Evolutionary conservation across 177 flowering plant genomes (phyloP), one percentile per base, ranked within the genome.

Genomic region (Tripterygium wilfordii): DNA sequence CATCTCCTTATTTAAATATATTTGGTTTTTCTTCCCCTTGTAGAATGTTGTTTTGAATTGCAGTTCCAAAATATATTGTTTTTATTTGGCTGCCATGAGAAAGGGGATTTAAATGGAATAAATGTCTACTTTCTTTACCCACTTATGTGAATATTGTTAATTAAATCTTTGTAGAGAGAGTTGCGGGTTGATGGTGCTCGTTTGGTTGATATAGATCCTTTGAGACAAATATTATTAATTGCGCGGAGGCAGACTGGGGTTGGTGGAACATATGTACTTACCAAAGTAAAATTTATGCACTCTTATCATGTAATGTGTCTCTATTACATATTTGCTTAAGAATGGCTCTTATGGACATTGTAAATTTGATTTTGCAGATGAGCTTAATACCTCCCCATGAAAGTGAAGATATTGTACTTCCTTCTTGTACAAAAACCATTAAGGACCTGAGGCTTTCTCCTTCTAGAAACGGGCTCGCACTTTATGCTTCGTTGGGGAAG

Each of bases 401-500:
- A 31, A 71, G 44, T 45, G 86, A 88, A 51, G 69, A 74, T 57
- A 77, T 85, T 51, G 45, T 22, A 2, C 84, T 91, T 53, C 85
- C 90, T 48, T 35, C 72, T 15, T 36, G 40, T 56, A 68, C 72
- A 29, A 83, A 72, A 61, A 69, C 77, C 42, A 61, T 88, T 35
- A 85, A 54, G 62, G 98, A 88, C 52, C 56, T 91, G 14, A 79
- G 39, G 37, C 29, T 91, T 64, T 74, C 88, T 28, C 85, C 78
- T 33, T 55, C 14, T 42, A 48, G 58, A 60, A 50, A 63, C 25
- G 64, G 65, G 59, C 80, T 78, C 45, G 87, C 75, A 37, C 81
- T 88, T 31, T 49, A 71, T 56, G 82, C 96, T 49, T 78, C 94
- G 17, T 15, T 82, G 38, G 94, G 88, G 47, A 85, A 83, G 70